Base-by-base conservation (phyloP, 768 basidiomycete species). In the Lactifluus echinatus region DNA sequence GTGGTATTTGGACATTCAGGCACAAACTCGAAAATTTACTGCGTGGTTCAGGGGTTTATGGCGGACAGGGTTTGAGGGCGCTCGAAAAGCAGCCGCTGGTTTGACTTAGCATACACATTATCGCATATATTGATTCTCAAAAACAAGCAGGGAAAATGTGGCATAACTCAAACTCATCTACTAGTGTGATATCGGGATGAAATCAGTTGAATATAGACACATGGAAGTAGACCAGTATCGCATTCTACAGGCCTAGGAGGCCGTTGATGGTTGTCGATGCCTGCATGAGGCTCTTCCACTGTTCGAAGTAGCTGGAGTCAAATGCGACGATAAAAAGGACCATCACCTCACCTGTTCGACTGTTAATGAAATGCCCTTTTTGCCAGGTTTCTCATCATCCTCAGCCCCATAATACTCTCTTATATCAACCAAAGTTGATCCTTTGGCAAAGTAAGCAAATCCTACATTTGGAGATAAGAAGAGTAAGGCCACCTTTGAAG, bases 331-430 rank as follows among this genome's bases (percentile, higher is more conserved):
- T 1, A 29, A 8, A n/a, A 2, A 24, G 51, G n/a, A 42, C 4
- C n/a, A 19, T n/a, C 15, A 34, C 15, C 48, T 45, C 60, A 85
- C 85, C 76, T 88, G 87, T 19, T 89, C 87, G 2, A 72, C 46
- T 14, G 72, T 68, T 26, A 92, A 73, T 0, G 84, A 78, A 50
- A 91, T 86, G 8, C 88, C 89, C 64, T 90, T 92, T 69, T 89
- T 91, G 0, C 87, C 87, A 0, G 89, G 89, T 60, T 85, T 88
- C 61, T 79, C 76, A 5, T 83, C 81, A 0, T 68, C 69, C 1
- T 78, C 72, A 10, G 70, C 64, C 8, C 64, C 74, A 53, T 86
- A 92, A 63, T 77, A 91, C 67, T 91, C 87, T 39, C 89, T 80
- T 52, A 91, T 87, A 64, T 90, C 86, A 24, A 90, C 67, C 42